Evolutionary conservation across 352 stramenopile genomes (phyloP).

Genomic region (Blastocystis sp.): DNA sequence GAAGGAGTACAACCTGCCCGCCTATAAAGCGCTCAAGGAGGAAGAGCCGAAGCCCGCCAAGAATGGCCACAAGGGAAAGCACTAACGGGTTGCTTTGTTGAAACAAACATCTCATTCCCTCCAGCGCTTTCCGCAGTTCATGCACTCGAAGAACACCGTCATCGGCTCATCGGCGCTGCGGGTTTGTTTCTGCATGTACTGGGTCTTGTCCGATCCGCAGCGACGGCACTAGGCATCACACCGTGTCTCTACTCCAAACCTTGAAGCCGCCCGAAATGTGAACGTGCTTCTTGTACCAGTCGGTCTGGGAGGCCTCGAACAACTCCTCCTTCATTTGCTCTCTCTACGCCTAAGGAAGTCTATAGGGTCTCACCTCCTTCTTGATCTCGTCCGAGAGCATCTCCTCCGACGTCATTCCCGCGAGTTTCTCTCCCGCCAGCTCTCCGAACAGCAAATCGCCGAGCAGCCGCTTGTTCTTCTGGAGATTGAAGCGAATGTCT

Average conservation of each 20-base stretch:
- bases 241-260: not conserved
- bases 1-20: constrained; percentile 24
- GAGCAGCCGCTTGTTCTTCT: constrained; percentile 76
- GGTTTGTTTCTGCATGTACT: constrained; percentile 94
- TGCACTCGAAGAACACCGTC: constrained; percentile 91
- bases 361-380: constrained; percentile 75
- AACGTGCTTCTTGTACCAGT: constrained; percentile 71
- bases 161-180: constrained; percentile 94
- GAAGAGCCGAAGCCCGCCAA: not conserved
- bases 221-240: constrained; percentile 83
- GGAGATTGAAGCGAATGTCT: constrained; percentile 76
- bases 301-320: constrained; percentile 64
- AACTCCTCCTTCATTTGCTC: constrained; percentile 65
- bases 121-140: constrained; percentile 93
- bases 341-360: not conserved
- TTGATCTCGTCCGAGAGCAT: constrained; percentile 74
- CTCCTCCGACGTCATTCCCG: constrained; percentile 75
- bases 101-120: constrained; percentile 70
- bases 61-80: constrained; percentile 23
- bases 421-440: constrained; percentile 73
- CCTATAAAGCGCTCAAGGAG: constrained; percentile 33
- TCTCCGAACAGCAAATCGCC: constrained; percentile 75
- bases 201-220: constrained; percentile 91
- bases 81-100: not conserved
- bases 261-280: constrained; percentile 71